phyloP scores from a whole-genome alignment of 768 basidiomycete species.

The Leccinellum luteum region DNA sequence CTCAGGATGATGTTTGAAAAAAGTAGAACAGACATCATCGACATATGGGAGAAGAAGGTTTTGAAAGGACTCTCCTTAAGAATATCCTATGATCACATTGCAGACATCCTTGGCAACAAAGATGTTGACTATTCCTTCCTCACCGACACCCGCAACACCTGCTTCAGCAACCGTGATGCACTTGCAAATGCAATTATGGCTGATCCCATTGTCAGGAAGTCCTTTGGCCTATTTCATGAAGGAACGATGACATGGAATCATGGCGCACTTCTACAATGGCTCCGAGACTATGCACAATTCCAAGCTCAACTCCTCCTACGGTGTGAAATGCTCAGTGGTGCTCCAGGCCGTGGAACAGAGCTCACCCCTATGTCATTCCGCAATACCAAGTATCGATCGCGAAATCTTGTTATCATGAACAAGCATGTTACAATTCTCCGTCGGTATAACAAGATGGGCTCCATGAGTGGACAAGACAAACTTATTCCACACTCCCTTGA shows the following conservation, averaged over 20 bases:
- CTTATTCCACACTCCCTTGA: not conserved
- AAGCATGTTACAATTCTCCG: not conserved
- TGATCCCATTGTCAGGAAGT: not conserved
- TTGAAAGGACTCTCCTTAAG: not conserved
- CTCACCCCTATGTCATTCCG: not conserved
- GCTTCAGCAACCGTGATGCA: not conserved
- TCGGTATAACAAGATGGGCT: not conserved
- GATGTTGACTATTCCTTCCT: not conserved
- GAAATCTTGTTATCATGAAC: not conserved
- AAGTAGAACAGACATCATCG: not conserved
- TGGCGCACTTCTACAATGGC: not conserved
- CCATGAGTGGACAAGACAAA: not conserved
- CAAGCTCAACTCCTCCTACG: not conserved
- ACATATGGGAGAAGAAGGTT: not conserved
- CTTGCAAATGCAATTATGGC: not conserved
- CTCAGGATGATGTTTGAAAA: not conserved
- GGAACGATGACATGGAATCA: not conserved
- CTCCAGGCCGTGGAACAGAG: not conserved
- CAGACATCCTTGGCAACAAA: not conserved
- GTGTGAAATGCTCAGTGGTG: not conserved
- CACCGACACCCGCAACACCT: not conserved
- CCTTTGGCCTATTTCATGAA: not conserved
- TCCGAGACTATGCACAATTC: not conserved
- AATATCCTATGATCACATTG: not conserved
- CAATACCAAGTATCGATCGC: not conserved